These are phyloP conservation scores for Arabidopsis lyrata DNA, from an alignment of 441 rosid genomes.

Conservation along the genomic window DNA sequence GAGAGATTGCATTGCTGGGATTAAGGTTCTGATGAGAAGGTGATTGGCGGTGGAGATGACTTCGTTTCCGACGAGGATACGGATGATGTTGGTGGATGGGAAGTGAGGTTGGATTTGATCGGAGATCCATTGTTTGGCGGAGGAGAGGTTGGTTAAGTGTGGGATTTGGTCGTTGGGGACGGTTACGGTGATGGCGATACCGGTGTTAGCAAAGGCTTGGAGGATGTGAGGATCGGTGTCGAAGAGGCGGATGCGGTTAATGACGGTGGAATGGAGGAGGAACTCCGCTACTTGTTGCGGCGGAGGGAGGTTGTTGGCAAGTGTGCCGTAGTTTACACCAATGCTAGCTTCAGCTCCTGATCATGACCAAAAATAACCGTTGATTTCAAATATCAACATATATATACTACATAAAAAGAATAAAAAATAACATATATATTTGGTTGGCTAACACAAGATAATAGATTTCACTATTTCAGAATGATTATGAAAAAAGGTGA, in stretches of 20 bases:
- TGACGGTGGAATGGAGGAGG: constrained; percentile 64
- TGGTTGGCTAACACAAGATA: not conserved
- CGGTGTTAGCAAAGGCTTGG: constrained; percentile 69
- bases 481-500: not conserved
- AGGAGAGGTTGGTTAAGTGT: constrained; percentile 54
- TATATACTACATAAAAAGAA: not conserved
- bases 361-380: constrained; percentile 24
- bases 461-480: not conserved
- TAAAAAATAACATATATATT: not conserved
- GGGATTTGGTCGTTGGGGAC: constrained; percentile 78
- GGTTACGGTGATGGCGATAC: constrained; percentile 64
- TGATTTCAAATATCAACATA: not conserved
- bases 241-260: constrained; percentile 74
- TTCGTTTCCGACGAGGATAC: constrained; percentile 86
- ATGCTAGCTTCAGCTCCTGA: constrained; percentile 52
- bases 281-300: constrained; percentile 72
- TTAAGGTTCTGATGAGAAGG: constrained; percentile 52
- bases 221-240: constrained; percentile 61
- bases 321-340: constrained; percentile 84
- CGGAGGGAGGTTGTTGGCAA: constrained; percentile 77
- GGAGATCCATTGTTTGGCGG: constrained; percentile 70
- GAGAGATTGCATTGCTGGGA: constrained; percentile 77
- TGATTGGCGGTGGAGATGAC: constrained; percentile 62
- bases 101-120: constrained; percentile 60
- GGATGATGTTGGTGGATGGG: constrained; percentile 70